phyloP scores from a whole-genome alignment of 495 filamentous ascomycete species.

The Penicillium paxilli region DNA sequence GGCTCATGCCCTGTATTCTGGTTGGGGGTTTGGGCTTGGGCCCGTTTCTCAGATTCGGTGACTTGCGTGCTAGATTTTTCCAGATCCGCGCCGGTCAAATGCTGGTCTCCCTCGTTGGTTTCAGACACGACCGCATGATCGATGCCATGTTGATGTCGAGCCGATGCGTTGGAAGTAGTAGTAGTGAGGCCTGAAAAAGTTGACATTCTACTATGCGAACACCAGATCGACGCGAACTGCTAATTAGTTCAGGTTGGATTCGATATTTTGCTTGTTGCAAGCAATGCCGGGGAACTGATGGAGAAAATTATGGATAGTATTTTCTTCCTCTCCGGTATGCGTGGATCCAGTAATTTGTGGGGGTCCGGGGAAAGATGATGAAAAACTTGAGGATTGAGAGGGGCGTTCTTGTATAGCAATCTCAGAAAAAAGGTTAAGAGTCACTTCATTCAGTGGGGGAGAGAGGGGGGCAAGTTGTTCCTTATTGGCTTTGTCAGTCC shows the following conservation, averaged over 20 bases:
- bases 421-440: conserved; percentile 8
- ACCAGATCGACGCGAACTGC: too few relatives aligned
- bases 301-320: too few relatives aligned
- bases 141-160: conserved; percentile 9
- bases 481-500: conserved; percentile 15
- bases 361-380: neutral
- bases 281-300: too few relatives aligned
- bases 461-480: too few relatives aligned
- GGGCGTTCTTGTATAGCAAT: conserved; percentile 18
- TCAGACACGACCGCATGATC: conserved; percentile 3
- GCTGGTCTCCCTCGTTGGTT: conserved; percentile 7
- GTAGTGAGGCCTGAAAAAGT: conserved; percentile 12
- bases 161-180: conserved; percentile 13
- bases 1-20: conserved; percentile 12
- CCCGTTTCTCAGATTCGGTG: conserved; percentile 17
- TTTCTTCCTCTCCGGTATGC: too few relatives aligned
- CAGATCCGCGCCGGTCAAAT: neutral
- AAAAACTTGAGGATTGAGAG: neutral
- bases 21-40: conserved; percentile 5
- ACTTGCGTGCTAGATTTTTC: conserved; percentile 12
- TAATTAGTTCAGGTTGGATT: too few relatives aligned
- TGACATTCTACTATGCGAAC: conserved; percentile 22
- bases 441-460: conserved; percentile 10
- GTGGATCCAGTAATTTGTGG: neutral
- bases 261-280: too few relatives aligned